Base-by-base conservation (phyloP, 805 yeast genomes). In the Komagataella populi region DNA sequence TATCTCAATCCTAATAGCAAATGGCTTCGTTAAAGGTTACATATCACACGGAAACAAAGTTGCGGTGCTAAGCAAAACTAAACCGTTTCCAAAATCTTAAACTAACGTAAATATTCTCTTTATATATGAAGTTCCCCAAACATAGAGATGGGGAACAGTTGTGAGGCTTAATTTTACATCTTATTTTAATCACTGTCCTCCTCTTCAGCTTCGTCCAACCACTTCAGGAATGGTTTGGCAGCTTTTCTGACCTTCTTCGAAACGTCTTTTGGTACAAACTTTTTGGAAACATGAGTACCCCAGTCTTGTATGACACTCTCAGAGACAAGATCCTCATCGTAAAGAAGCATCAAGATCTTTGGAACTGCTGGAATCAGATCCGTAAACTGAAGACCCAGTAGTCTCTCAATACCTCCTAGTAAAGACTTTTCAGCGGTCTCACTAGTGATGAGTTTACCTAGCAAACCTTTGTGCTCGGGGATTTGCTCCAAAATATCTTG, bases 231-330 rank as follows among this genome's bases (percentile, higher is more conserved):
- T 30, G 98, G 96, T 70, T 89, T 90, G 55, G 97, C 97, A 48
- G 96, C 93, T 70, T 83, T 87, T 70, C 96, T 86, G 50, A 90
- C 96, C 77, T 87, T 91, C 73, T 91, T 91, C 50, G 95, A 84
- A 39, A 81, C 76, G 48, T 88, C 95, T 72, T 91, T 93, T 55
- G 95, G 86, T 54, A 93, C 96, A 62, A 83, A 93, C 69, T 89
- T 90, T 74, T 89, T 89, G 50, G 96, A 85, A 49, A 87, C 90
- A 69, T 81, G 89, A 50, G 91, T 78, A 62, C 96, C 97, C 88
- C 96, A 93, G 48, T 78, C 77, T 59, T 76, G 66, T 49, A 88
- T 77, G 46, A 78, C 85, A 53, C 86, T 96, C 70, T 93, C 99
- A 49, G 87, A 78, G 49, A 87, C 71, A 54, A 93, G 70, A 59